phyloP scores from a whole-genome alignment of 306 rosid species.

The Malus domestica region DNA sequence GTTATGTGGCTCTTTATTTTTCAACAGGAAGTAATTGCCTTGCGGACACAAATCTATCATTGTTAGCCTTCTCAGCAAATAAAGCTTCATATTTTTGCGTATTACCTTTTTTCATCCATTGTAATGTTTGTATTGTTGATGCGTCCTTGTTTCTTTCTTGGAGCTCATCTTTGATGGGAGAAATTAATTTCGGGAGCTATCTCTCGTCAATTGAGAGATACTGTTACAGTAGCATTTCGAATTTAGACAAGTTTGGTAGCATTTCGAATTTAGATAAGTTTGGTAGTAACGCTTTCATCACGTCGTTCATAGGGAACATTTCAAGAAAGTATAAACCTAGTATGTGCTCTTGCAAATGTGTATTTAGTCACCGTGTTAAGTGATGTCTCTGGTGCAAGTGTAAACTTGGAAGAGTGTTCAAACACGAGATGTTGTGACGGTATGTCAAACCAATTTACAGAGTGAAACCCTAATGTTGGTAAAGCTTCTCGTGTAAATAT shows the following conservation, averaged over 20 bases:
- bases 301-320: no score
- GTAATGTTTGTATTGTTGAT: not conserved
- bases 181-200: no score
- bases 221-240: not conserved
- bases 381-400: no score
- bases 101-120: not conserved
- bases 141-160: not conserved
- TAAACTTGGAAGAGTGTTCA: no score
- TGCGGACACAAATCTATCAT: slow-evolving; percentile 29
- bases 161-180: not conserved
- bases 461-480: not conserved
- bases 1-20: slow-evolving; percentile 11
- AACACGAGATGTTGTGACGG: not conserved
- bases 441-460: no score
- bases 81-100: slow-evolving; percentile 21
- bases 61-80: slow-evolving; percentile 27
- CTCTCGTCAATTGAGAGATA: not conserved
- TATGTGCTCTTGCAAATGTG: no score
- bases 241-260: no score
- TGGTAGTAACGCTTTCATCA: no score
- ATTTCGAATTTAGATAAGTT: no score
- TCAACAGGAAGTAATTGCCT: slow-evolving; percentile 25
- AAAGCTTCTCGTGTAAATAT: not conserved
- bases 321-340: no score
- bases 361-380: no score